Evolutionary conservation across 2,329 filamentous ascomycete genomes (phyloP).

Genomic region (Curvularia spicifera): DNA sequence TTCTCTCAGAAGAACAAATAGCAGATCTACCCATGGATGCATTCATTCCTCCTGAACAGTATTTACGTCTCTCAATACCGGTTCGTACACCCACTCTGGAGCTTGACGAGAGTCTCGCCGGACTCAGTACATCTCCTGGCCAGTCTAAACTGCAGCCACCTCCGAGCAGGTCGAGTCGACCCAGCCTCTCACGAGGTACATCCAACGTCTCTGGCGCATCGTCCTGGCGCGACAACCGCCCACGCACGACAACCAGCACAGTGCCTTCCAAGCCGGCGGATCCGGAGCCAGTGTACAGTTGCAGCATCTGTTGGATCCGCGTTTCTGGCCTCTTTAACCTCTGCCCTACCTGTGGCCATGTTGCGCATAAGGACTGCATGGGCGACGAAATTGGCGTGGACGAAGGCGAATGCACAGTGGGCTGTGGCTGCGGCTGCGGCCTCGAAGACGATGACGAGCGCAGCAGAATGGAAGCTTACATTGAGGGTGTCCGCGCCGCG

Average conservation of each 20-base stretch:
- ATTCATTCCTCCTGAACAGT: constrained; percentile 35
- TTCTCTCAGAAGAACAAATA: constrained; percentile 23
- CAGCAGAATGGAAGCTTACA: constrained; percentile 37
- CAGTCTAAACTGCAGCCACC: constrained; percentile 28
- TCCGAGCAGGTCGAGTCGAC: constrained; percentile 19
- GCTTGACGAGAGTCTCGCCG: constrained; percentile 27
- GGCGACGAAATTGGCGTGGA: constrained; percentile 32
- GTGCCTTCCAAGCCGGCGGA: constrained; percentile 21
- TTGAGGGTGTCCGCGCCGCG: constrained; percentile 37
- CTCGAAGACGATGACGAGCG: constrained; percentile 36
- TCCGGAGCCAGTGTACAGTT: constrained; percentile 38
- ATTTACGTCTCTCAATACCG: constrained; percentile 41
- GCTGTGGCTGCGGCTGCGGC: constrained; percentile 40
- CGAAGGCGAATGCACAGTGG: constrained; percentile 42
- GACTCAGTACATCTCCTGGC: constrained; percentile 24
- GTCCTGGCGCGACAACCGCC: constrained; percentile 20
- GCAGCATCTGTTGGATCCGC: constrained; percentile 49
- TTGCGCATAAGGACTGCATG: constrained; percentile 49
- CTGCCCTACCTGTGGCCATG: constrained; percentile 46
- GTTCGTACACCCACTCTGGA: constrained; percentile 27
- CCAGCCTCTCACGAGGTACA: constrained; percentile 36
- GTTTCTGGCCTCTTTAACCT: constrained; percentile 46
- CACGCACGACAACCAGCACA: constrained; percentile 15
- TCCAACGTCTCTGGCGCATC: constrained; percentile 39
- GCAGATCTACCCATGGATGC: constrained; percentile 23